Percentiles rank a stretch among this genome's conserved stretches.
Conservation (phyloP, 1,284 basidiomycete genomes). For the Agaricales sp. region DNA sequence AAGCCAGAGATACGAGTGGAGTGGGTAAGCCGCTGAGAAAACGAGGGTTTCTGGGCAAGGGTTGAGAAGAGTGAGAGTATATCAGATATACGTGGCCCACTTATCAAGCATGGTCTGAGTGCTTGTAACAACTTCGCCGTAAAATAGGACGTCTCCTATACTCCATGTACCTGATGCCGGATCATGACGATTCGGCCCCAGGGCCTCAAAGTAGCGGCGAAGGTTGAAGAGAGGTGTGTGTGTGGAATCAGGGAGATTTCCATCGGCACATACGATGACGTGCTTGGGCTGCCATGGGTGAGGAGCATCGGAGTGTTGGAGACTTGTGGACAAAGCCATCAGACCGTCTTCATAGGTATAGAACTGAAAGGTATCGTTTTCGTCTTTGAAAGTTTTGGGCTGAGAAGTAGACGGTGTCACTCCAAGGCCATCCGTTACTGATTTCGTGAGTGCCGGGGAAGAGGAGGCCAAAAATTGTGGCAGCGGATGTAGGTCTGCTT, state of each 20-base stretch:
- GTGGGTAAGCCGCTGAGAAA: constrained; percentile 64
- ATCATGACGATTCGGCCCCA: constrained; percentile 16
- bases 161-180: constrained; percentile 30
- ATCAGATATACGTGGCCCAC: constrained; percentile 34
- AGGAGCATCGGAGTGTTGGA: constrained; percentile 14
- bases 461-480: constrained; percentile 43
- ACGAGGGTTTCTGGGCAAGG: constrained; percentile 80
- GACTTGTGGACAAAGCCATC: constrained; percentile 18
- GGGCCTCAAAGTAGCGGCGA: constrained; percentile 32
- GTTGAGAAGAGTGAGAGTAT: constrained; percentile 6
- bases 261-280: constrained; percentile 36
- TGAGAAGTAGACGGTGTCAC: constrained; percentile 19
- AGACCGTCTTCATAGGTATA: constrained; percentile 27
- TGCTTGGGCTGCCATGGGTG: constrained; percentile 35
- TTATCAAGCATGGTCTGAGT: constrained; percentile 94
- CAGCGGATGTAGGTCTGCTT: constrained; percentile 24
- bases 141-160: constrained; percentile 72
- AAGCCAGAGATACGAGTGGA: constrained; percentile 76
- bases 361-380: constrained; percentile 63
- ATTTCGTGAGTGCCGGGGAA: neutral
- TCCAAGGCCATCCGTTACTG: constrained; percentile 26
- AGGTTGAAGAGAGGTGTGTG: constrained; percentile 51
- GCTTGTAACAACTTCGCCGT: constrained; percentile 86
- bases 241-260: constrained; percentile 27
- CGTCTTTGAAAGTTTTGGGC: constrained; percentile 38